A percentile compares a stretch with the other conserved stretches of the same genome.
Conservation (phyloP, 345 rosid genomes). For the Toxicodendron radicans region DNA sequence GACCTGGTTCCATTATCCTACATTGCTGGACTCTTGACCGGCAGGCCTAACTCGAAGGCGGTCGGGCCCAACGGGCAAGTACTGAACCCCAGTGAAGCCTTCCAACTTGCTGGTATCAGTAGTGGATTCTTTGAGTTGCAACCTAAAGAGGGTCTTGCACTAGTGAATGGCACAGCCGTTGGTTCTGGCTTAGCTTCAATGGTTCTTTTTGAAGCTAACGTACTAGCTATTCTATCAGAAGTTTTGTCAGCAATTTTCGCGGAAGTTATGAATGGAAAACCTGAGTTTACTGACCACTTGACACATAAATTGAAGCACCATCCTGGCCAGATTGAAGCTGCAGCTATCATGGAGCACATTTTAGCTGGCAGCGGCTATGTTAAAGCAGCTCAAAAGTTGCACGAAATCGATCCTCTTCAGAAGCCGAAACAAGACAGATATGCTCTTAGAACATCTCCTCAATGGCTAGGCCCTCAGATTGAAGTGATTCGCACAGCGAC, state of each 20-base stretch:
- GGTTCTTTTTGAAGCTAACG: conserved; percentile 63
- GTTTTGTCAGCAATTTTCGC: conserved; percentile 64
- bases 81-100: conserved; percentile 48
- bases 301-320: conserved; percentile 76
- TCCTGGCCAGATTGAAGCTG: conserved; percentile 80
- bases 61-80: conserved; percentile 53
- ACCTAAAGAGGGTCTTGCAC: conserved; percentile 74
- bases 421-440: conserved; percentile 77
- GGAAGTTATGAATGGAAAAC: conserved; percentile 77
- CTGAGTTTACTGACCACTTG: conserved; percentile 72
- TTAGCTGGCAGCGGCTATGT: conserved; percentile 64
- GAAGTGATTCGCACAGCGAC: conserved; percentile 70
- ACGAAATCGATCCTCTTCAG: conserved; percentile 67
- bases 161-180: conserved; percentile 78
- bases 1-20: conserved; percentile 72
- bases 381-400: conserved; percentile 55
- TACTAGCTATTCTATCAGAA: conserved; percentile 50
- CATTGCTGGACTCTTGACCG: conserved; percentile 60
- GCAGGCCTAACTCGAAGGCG: conserved; percentile 63
- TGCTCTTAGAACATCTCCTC: conserved; percentile 75
- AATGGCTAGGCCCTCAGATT: conserved; percentile 81
- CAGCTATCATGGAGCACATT: conserved; percentile 78
- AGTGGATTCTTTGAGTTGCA: conserved; percentile 60
- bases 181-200: conserved; percentile 74
- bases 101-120: conserved; percentile 40